These are phyloP conservation scores for Beauveria scarabaeidicola DNA, from an alignment of 2,329 filamentous ascomycete genomes.

Conservation along the genomic window DNA sequence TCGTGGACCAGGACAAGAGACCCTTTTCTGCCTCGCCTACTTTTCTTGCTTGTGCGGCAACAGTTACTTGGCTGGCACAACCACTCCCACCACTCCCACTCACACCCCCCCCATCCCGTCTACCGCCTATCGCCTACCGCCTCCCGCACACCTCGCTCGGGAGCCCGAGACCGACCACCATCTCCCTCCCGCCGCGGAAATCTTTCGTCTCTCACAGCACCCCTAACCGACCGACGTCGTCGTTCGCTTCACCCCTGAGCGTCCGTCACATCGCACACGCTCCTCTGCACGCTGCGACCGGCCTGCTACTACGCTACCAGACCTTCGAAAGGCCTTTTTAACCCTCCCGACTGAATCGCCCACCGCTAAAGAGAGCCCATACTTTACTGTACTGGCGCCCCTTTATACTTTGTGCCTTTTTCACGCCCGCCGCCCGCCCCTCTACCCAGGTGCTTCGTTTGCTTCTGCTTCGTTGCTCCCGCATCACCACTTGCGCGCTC, in stretches of 20 bases:
- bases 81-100: neutral
- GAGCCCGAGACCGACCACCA: neutral
- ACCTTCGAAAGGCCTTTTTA: neutral
- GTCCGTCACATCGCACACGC: neutral
- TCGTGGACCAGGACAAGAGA: constrained; percentile 2
- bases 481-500: constrained; percentile 2
- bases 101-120: neutral
- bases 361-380: neutral
- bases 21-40: neutral
- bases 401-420: neutral
- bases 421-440: neutral
- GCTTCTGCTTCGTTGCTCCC: neutral
- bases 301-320: neutral
- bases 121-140: too few species aligned
- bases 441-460: neutral
- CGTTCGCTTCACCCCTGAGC: neutral
- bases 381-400: neutral
- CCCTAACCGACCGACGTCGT: neutral
- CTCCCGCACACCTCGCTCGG: neutral
- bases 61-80: neutral
- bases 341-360: neutral
- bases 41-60: constrained; percentile 1
- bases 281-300: neutral
- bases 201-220: neutral
- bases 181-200: neutral